Evolutionary conservation across 768 basidiomycete genomes (phyloP).

Genomic region (Pisolithus albus): DNA sequence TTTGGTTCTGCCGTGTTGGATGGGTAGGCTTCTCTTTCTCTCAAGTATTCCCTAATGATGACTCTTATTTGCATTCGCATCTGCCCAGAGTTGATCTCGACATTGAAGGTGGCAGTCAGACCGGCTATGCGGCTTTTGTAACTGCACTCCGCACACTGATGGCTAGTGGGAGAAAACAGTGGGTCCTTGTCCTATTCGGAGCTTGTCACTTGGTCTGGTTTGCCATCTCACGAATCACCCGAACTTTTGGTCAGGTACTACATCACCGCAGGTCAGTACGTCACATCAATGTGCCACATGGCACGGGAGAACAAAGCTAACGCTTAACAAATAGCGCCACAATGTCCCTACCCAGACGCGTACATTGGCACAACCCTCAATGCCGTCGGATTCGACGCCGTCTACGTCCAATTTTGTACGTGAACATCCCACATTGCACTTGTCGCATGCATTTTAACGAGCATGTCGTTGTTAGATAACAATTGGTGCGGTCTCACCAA

Average conservation of each 20-base stretch:
- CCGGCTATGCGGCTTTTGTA: slow-evolving; percentile 26
- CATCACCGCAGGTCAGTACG: slow-evolving; percentile 32
- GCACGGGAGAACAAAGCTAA: background rate
- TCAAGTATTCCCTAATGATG: too few relatives aligned
- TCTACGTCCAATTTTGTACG: slow-evolving; percentile 46
- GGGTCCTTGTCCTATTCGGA: slow-evolving; percentile 4
- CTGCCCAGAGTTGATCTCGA: slow-evolving; percentile 35
- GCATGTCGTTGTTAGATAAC: slow-evolving; percentile 31
- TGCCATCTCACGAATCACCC: background rate
- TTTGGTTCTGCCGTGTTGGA: slow-evolving; percentile 69
- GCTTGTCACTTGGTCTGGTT: background rate
- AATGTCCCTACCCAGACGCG: slow-evolving; percentile 46
- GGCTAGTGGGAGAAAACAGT: slow-evolving; percentile 22
- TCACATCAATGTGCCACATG: background rate
- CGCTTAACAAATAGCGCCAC: slow-evolving; percentile 21
- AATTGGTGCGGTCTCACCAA: slow-evolving; percentile 36
- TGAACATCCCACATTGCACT: background rate
- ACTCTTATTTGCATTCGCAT: background rate
- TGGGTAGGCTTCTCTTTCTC: slow-evolving; percentile 38
- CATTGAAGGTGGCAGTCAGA: slow-evolving; percentile 38
- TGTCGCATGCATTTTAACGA: background rate
- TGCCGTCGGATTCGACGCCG: slow-evolving; percentile 39
- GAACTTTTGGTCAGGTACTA: slow-evolving; percentile 30
- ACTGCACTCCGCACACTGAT: slow-evolving; percentile 22
- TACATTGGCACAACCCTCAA: slow-evolving; percentile 38